phyloP scores from a whole-genome alignment of 352 stramenopile species.

The Pythium vanterpoolii region DNA sequence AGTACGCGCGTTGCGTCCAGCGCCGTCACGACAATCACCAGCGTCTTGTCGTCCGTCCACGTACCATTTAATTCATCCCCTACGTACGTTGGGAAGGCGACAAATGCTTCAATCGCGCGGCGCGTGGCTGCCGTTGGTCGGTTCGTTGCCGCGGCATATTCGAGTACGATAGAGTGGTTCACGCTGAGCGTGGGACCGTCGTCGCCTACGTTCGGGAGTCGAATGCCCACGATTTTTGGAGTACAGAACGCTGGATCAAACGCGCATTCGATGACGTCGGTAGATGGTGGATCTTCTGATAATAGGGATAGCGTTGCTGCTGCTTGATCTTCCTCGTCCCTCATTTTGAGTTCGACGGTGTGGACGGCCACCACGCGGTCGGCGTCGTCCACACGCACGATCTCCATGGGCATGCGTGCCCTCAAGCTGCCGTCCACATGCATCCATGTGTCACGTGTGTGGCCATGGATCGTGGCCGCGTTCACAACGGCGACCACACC shows the following conservation, averaged over 20 bases:
- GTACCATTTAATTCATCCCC: slow-evolving; percentile 38
- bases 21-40: slow-evolving; percentile 39
- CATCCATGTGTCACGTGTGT: neutral
- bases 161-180: slow-evolving; percentile 47
- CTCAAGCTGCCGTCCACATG: neutral
- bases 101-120: slow-evolving; percentile 36
- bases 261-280: slow-evolving; percentile 32
- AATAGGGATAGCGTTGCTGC: neutral
- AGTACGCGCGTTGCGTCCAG: slow-evolving; percentile 36
- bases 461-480: neutral
- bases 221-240: slow-evolving; percentile 49
- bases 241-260: slow-evolving; percentile 52
- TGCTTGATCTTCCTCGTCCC: neutral
- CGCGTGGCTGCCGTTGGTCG: slow-evolving; percentile 28
- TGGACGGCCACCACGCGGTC: neutral
- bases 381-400: slow-evolving; percentile 7
- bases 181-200: slow-evolving; percentile 24
- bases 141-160: slow-evolving; percentile 59
- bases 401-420: slow-evolving; percentile 1
- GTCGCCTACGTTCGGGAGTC: slow-evolving; percentile 37
- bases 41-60: slow-evolving; percentile 40
- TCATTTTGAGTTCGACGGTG: neutral
- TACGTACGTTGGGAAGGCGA: slow-evolving; percentile 57
- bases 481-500: slow-evolving; percentile 1
- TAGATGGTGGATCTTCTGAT: neutral